Base-by-base conservation (phyloP, 2,329 filamentous ascomycete genomes). In the Furcasterigmium furcatum region DNA sequence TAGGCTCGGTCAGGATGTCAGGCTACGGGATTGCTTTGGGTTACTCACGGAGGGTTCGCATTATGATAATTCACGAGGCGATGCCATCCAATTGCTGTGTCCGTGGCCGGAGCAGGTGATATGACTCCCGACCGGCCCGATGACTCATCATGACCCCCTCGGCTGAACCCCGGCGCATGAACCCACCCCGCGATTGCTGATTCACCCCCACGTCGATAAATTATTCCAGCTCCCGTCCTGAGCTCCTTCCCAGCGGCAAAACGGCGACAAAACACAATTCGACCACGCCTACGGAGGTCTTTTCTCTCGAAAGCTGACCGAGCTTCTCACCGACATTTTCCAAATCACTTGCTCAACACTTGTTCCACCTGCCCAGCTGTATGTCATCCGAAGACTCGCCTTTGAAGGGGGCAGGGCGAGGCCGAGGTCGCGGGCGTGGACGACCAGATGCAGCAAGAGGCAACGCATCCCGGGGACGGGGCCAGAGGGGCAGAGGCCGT, bases 401-500 rank as follows among this genome's bases (percentile, higher is more conserved):
- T 27, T 7, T 12, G 12, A 27, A 12, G 24, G 24, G 24, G 7
- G 12, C 24, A 7, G 24, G 24, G 12, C 24, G 24, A 27, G 24
- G 24, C 47, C 58, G 59, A 50, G 62, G 61, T 48, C 64, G 67
- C 35, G 59, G 67, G 44, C 60, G 70, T 54, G 67, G 65, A 10
- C 63, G 65, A 41, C 52, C 61, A 51, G 27, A 60, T 49, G 48
- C 55, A 24, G 50, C 34, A 12, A 36, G 34, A 16, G 16, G 59
- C 55, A 36, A 52, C 49, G 48, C 65, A 61, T 46, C 52, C 45
- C 47, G 61, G 52, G 54, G 61, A 39, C 57, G 60, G 25, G n/a
- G n/a, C n/a, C n/a, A n/a, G n/a, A n/a, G n/a, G n/a, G 56, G 63
- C 41, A 55, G 61, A 9, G 55, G 62, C 42, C 60, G 64, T 41